Evolutionary conservation across 208 protist genomes (phyloP).

Genomic region (Wallacemonas sp.): DNA sequence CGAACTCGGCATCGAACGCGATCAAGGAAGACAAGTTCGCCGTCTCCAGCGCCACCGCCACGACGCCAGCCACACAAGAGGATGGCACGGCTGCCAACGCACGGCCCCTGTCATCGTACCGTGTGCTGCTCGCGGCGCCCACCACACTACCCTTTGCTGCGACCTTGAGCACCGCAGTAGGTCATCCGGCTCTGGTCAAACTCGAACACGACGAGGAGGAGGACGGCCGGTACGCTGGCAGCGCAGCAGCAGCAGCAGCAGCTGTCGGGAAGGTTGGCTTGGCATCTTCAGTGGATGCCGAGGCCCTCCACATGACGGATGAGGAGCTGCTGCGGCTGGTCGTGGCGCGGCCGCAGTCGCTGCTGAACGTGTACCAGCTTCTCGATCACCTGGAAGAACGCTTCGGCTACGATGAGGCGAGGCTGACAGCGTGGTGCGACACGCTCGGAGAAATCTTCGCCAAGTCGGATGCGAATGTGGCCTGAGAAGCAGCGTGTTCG

Average conservation of each 20-base stretch:
- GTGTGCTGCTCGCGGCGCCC: conserved; percentile 6
- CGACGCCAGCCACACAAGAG: too few species aligned
- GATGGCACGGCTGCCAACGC: too few species aligned
- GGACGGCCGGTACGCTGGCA: background rate
- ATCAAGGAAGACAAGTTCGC: background rate
- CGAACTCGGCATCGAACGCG: background rate
- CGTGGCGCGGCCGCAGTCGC: conserved; percentile 40
- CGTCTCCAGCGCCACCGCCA: too few species aligned
- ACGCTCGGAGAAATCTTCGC: background rate
- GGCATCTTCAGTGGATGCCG: background rate
- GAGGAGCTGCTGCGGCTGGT: conserved; percentile 66
- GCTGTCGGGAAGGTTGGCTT: too few species aligned
- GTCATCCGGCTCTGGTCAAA: background rate
- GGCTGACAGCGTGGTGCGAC: conserved; percentile 18
- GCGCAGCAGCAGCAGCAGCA: background rate
- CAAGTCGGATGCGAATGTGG: background rate
- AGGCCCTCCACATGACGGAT: conserved; percentile 27
- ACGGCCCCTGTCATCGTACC: conserved; percentile 2
- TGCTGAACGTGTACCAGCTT: conserved; percentile 64
- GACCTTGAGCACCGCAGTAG: background rate
- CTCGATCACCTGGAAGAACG: conserved; percentile 56
- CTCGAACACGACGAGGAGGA: conserved; percentile 9
- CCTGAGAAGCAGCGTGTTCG: background rate
- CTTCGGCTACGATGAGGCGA: conserved; percentile 44
- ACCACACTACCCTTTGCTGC: background rate